Evolutionary conservation across 2,329 filamentous ascomycete genomes (phyloP).

Genomic region (Phoma sp.): DNA sequence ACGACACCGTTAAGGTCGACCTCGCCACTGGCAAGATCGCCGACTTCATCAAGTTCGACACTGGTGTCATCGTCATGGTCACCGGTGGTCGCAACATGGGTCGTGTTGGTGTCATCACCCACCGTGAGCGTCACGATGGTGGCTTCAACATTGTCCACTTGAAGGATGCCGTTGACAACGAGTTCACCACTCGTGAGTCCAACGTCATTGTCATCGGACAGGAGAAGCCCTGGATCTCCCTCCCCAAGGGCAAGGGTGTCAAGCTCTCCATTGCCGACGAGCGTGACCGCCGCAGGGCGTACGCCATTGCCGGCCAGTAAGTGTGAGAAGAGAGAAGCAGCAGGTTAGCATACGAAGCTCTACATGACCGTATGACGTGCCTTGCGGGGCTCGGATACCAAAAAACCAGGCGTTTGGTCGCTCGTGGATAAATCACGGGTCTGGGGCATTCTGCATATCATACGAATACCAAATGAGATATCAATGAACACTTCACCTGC

Average conservation of each 20-base stretch:
- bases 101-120: constrained; percentile 99
- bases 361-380: constrained; percentile 35
- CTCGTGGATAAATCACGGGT: constrained; percentile 40
- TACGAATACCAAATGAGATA: constrained; percentile 44
- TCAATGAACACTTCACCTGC: constrained; percentile 29
- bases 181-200: constrained; percentile 97
- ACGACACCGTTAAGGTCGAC: constrained; percentile 99
- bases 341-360: constrained; percentile 36
- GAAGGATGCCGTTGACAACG: constrained; percentile 99
- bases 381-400: constrained; percentile 37
- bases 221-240: constrained; percentile 99
- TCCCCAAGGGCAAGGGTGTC: constrained; percentile 99
- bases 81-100: constrained; percentile 99
- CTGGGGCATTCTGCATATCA: constrained; percentile 42
- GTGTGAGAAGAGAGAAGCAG: constrained; percentile 23
- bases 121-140: constrained; percentile 99
- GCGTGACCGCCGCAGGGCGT: constrained; percentile 92
- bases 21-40: constrained; percentile 95
- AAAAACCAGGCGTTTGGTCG: constrained; percentile 46
- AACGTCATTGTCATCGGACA: constrained; percentile 99
- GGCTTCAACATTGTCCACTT: constrained; percentile 99
- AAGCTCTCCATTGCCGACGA: constrained; percentile 97
- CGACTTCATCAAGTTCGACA: constrained; percentile 99
- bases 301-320: constrained; percentile 61
- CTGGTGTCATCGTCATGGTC: constrained; percentile 96